Evolutionary conservation across 2,329 filamentous ascomycete species (phyloP), one percentile per base, ranked within the genome.

Genomic region (Verticillium dahliae): DNA sequence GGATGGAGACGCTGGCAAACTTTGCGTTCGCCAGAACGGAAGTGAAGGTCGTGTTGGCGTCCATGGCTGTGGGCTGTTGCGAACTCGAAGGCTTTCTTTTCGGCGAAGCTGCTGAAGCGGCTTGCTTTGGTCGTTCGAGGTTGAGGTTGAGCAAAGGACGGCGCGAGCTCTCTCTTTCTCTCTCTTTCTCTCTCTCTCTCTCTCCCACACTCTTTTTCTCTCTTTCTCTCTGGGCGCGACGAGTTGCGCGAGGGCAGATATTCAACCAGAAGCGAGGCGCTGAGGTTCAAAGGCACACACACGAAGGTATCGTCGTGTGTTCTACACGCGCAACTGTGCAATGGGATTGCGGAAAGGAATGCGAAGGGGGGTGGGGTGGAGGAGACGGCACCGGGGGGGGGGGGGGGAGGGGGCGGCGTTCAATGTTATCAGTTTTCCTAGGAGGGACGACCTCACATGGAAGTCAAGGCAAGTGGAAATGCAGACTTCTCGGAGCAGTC

Each of bases 21-120:
- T 79, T 85, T 70, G 85, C 81, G 73, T 83, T 84, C 65, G 88
- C 88, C 73, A 88, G 74, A 57, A 88, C 86, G 73, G 90, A 91
- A 69, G 84, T 83, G 69, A 91, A 88, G 74, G 84, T 88, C 69
- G 85, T 84, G 74, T 89, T 89, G 68, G 85, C 74, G 70, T 80
- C 81, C 82, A 85, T 84, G 67, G 65, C 65, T 64, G 50, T 31
- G 34, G 62, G 35, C 14, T 11, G 45, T 7, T n/a, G 39, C 39
- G 13, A 37, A 37, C 13, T 37, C 2, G 14, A 18, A n/a, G n/a
- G 6, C 39, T 7, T 14, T 14, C 38, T 6, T 39, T 15, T 39
- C 13, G 13, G 4, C 6, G 38, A 39, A 9, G 39, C 39, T 45
- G 39, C 18, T n/a, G 39, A 45, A n/a, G 27, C 27, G 27, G 4